Percentiles rank a stretch among this genome's conserved stretches.
phyloP scores from a whole-genome alignment of 1,284 basidiomycete genomes.

The Marasmius fiardii region DNA sequence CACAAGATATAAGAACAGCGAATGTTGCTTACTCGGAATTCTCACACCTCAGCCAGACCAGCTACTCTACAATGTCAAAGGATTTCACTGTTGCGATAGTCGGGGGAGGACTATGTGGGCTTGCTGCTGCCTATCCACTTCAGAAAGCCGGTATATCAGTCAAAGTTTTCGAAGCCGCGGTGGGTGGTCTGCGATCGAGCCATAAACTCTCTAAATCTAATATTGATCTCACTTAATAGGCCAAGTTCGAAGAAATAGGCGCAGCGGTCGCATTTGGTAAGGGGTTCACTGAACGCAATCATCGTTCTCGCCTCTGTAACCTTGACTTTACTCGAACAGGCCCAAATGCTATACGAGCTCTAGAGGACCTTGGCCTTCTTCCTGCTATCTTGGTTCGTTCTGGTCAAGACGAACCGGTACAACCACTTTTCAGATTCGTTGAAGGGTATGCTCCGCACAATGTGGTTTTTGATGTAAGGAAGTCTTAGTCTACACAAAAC shows the following conservation, averaged over 20 bases:
- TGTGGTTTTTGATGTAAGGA: slow-evolving; percentile 40
- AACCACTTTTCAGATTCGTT: slow-evolving; percentile 36
- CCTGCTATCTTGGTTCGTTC: slow-evolving; percentile 35
- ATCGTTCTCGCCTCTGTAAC: not conserved
- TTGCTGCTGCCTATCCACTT: slow-evolving; percentile 44
- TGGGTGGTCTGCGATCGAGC: slow-evolving; percentile 11
- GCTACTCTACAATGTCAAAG: slow-evolving; percentile 25
- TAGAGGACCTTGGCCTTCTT: slow-evolving; percentile 41
- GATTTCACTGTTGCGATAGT: slow-evolving; percentile 47
- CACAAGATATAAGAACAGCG: no score
- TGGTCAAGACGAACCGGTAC: slow-evolving; percentile 27
- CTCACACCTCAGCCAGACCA: no score
- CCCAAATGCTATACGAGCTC: slow-evolving; percentile 44
- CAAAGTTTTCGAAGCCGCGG: slow-evolving; percentile 50
- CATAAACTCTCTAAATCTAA: no score
- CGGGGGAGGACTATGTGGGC: slow-evolving; percentile 51
- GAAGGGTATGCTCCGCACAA: slow-evolving; percentile 41
- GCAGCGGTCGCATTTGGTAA: slow-evolving; percentile 52
- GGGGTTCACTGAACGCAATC: slow-evolving; percentile 4
- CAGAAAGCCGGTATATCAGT: slow-evolving; percentile 38
- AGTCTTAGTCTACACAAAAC: not conserved
- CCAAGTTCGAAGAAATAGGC: slow-evolving; percentile 31
- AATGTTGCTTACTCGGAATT: no score
- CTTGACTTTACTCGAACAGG: slow-evolving; percentile 27
- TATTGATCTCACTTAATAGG: not conserved